Conservation (phyloP, 306 rosid genomes). For the Ormosia semicastrata region DNA sequence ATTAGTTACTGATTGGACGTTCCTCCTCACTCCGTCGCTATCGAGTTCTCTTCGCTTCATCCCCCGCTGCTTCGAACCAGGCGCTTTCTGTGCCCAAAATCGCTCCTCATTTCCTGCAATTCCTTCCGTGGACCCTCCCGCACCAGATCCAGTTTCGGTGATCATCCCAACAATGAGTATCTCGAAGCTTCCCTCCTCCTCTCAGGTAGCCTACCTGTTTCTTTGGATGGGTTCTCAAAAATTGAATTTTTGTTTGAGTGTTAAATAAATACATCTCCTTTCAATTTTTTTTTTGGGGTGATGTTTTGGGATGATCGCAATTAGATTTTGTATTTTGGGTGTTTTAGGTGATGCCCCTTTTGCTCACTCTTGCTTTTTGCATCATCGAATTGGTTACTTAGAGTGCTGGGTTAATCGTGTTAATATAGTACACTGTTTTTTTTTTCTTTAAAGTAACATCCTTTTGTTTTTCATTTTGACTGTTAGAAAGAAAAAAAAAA, state of each 20-base stretch:
- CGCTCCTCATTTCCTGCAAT: conserved; percentile 53
- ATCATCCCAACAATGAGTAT: conserved; percentile 45
- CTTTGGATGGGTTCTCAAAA: too few species aligned
- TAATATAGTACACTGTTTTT: background rate
- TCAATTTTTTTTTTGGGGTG: too few species aligned
- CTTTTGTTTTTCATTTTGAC: background rate
- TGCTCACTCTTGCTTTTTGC: too few species aligned
- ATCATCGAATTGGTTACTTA: background rate
- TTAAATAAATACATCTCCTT: too few species aligned
- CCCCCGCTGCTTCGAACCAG: conserved; percentile 33
- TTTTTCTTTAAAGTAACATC: background rate
- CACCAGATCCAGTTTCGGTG: conserved; percentile 49
- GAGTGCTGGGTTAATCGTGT: background rate
- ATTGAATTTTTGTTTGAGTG: too few species aligned
- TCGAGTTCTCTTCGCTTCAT: conserved; percentile 26
- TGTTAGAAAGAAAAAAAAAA: background rate
- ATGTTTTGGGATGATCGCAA: background rate
- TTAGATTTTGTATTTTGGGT: background rate
- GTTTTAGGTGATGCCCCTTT: background rate
- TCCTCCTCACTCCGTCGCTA: conserved; percentile 23
- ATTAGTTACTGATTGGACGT: too few species aligned
- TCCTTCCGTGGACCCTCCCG: conserved; percentile 44
- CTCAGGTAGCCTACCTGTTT: conserved; percentile 43
- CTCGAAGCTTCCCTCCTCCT: conserved; percentile 88
- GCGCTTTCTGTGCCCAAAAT: conserved; percentile 38